Evolutionary conservation across 2,329 filamentous ascomycete genomes (phyloP), one percentile per base, ranked within the genome.

Genomic region (Trichoderma arundinaceum): DNA sequence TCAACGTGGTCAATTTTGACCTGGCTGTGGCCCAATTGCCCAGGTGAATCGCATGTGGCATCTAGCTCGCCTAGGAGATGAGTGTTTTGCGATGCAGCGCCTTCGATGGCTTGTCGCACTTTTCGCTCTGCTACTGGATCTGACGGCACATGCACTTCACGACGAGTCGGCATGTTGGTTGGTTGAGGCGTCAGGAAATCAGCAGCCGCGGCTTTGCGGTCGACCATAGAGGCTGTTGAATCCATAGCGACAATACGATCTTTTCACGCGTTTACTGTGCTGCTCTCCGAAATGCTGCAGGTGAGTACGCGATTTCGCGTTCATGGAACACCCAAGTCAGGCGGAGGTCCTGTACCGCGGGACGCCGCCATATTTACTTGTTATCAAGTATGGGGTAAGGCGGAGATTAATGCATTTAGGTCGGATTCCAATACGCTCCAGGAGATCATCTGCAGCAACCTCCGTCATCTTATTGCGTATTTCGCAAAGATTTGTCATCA

Each of bases 31-130:
- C 32, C 33, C 7, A 58, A 43, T 9, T 39, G 44, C 2, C 60
- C 61, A 10, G 65, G 65, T 35, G 61, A 52, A n/a, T 64, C 22
- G 2, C 60, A 38, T 2, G 65, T 67, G 12, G 41, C 51, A 9
- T 33, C 61, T 12, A 67, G 65, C 46, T 67, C 49, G 46, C 49
- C 44, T 19, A 67, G 52, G 17, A 67, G 65, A 15, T 67, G 56
- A 5, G 63, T 44, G 22, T 65, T 59, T 33, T 38, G 56, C 17
- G 63, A 60, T 19, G 63, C 66, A 12, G 66, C 41, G 6, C 15
- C 35, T 35, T 63, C 59, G 81, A 82, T 1, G 76, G 71, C 32
- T 73, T 71, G 54, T 38, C 63, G 63, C 13, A 65, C 63, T 48
- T 19, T 52, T 35, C 63, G 54, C 13, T 65, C 63, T 2, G 63